Conservation (phyloP, 768 basidiomycete genomes). For the Chalciporus chontae region DNA sequence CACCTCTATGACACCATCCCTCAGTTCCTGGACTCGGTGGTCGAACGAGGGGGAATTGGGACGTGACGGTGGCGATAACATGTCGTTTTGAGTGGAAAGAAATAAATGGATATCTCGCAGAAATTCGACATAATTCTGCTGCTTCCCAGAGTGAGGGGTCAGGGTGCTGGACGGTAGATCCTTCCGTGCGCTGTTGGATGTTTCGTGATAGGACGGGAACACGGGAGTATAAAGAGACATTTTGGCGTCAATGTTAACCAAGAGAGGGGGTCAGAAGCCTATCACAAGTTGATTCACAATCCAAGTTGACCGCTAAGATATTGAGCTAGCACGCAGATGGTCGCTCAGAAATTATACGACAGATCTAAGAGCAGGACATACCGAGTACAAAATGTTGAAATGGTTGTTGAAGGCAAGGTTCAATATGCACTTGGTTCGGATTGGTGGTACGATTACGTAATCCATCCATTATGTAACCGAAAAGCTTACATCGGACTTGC, state of each 20-base stretch:
- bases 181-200: slow-evolving; percentile 2
- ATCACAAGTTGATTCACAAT: not conserved
- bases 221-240: slow-evolving; percentile 36
- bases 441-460: slow-evolving; percentile 16
- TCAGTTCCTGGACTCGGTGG: slow-evolving; percentile 29
- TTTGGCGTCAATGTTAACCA: not conserved
- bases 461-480: slow-evolving; percentile 7
- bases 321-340: not conserved
- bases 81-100: slow-evolving; percentile 30
- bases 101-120: slow-evolving; percentile 32
- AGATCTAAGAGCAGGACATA: not conserved
- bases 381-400: slow-evolving; percentile 1
- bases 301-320: not conserved
- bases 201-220: slow-evolving; percentile 25
- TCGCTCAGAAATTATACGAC: not conserved
- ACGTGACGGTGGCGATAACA: slow-evolving; percentile 34
- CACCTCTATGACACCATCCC: slow-evolving; percentile 33
- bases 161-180: not conserved
- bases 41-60: slow-evolving; percentile 31
- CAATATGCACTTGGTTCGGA: not conserved
- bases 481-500: too few relatives aligned
- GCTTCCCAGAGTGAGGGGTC: slow-evolving; percentile 1
- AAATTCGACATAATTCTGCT: slow-evolving; percentile 22
- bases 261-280: not conserved
- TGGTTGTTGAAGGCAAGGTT: not conserved